Evolutionary conservation across 805 yeast genomes (phyloP).

Genomic region (Wickerhamomyces tratensis): DNA sequence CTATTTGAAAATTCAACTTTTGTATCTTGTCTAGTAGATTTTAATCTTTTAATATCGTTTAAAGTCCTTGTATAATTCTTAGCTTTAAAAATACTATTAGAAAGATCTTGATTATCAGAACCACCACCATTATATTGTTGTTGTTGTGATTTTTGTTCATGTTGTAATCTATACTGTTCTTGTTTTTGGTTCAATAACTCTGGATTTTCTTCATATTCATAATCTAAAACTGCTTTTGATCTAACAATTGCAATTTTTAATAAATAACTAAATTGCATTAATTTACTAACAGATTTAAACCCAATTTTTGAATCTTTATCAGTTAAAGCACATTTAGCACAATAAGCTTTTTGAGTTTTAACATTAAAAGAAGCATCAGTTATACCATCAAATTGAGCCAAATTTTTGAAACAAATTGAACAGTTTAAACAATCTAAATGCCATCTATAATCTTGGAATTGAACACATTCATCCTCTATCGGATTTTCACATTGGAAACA

Average conservation of each 20-base stretch:
- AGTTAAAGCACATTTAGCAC: conserved; percentile 52
- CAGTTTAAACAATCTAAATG: conserved; percentile 71
- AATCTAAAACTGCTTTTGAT: conserved; percentile 51
- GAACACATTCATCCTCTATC: conserved; percentile 77
- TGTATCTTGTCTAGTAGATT: conserved; percentile 64
- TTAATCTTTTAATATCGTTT: conserved; percentile 64
- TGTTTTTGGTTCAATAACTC: conserved; percentile 6
- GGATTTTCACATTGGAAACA: conserved; percentile 66
- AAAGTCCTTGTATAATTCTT: conserved; percentile 61
- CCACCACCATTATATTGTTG: background rate
- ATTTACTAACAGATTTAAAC: conserved; percentile 53
- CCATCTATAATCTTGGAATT: conserved; percentile 62
- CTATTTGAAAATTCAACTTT: conserved; percentile 35
- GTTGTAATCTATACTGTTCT: background rate
- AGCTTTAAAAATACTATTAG: conserved; percentile 11
- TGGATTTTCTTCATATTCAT: conserved; percentile 15
- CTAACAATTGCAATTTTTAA: conserved; percentile 78
- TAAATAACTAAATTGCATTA: conserved; percentile 66
- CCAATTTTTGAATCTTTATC: conserved; percentile 42
- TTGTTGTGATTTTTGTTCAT: background rate
- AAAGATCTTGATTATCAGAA: background rate
- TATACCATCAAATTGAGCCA: conserved; percentile 28
- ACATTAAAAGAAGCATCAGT: conserved; percentile 34
- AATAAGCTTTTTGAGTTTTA: conserved; percentile 30
- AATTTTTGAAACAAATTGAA: conserved; percentile 37